Evolutionary conservation across 2,329 filamentous ascomycete species (phyloP), one percentile per base, ranked within the genome.

Genomic region (Xylaria sp.): DNA sequence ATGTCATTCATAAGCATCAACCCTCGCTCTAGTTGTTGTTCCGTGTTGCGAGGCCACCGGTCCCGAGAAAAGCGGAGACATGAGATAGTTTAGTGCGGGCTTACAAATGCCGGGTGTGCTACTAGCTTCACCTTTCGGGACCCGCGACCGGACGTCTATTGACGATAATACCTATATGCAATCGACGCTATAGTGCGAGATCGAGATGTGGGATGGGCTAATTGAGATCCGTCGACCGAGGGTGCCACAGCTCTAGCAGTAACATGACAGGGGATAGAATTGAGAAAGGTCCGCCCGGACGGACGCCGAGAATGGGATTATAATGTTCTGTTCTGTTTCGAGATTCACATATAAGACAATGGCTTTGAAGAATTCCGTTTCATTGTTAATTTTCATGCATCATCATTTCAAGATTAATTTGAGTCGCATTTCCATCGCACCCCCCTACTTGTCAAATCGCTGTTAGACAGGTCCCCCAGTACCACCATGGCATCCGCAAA

Each of bases 401-500:
- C 39, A 34, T 23, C 3, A 4, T 57, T 10, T 10, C 8, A 15
- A 2, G 1, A 46, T 15, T 15, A 23, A 37, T 12, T 18, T 12
- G 32, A 34, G 5, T 7, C 18, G 32, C 50, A 59, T 12, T 13
- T 51, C 39, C 13, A 37, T 39, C n/a, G 32, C 7, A 41, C 28
- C 28, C 37, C 44, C 44, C n/a, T 5, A 44, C 28, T 46, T 39
- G 4, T 20, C 34, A 18, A 34, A 6, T 46, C 41, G 18, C 34
- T 37, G 6, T 12, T 3, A n/a, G 2, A 48, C 37, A 39, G 5
- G 12, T 34, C 12, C 18, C 23, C 18, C 61, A 37, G 34, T 23
- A 54, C 15, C 52, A 70, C 3, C n/a, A 74, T 74, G 72, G 34
- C 68, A 62, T 50, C 61, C 44, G 18, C 68, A 8, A 74, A 74